Base-by-base conservation (phyloP, 2,329 filamentous ascomycete genomes). In the Thielaviopsis musarum region DNA sequence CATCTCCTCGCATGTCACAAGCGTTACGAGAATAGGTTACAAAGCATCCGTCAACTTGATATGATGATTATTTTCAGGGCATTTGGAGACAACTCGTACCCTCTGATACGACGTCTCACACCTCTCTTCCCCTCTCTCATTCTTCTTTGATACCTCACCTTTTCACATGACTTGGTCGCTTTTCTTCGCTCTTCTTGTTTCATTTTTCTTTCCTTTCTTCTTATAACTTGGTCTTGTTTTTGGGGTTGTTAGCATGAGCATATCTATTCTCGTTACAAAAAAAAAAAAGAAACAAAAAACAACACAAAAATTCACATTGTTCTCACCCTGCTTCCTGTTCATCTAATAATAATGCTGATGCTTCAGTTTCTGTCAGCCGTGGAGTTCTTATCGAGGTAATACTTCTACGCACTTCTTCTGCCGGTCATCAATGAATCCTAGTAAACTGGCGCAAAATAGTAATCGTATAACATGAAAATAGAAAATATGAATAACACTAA, bases 401-500 rank as follows among this genome's bases (percentile, higher is more conserved):
- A 49, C 2, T 19, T 6, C 5, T n/a, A 12, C 45, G 7, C 4
- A 48, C 41, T 48, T 28, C 26, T 28, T 28, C 7, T 34, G 30
- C 30, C 30, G 30, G 30, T 34, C 6, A 34, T 34, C 5, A 34
- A 12, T 12, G 2, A 10, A 34, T 34, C 30, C 10, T 34, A 34
- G 30, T 34, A 34, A 6, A 12, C 30, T 21, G n/a, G n/a, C 5
- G 19, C 45, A 21, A 49, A 49, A 7, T 17, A 45, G 45, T 19
- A 21, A 49, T 54, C 34, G 22, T 49, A 49, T 59, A 34, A 19
- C 15, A 56, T 49, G 48, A 53, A n/a, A 34, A 56, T 26, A 52
- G 28, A 12, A 28, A 30, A 59, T 52, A 34, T 52, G 45, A 49
- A 49, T 49, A 56, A 34, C 51, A 61, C 59, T 52, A 28, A 55